phyloP scores from a whole-genome alignment of 352 stramenopile species.

The Pythium plurisporium region DNA sequence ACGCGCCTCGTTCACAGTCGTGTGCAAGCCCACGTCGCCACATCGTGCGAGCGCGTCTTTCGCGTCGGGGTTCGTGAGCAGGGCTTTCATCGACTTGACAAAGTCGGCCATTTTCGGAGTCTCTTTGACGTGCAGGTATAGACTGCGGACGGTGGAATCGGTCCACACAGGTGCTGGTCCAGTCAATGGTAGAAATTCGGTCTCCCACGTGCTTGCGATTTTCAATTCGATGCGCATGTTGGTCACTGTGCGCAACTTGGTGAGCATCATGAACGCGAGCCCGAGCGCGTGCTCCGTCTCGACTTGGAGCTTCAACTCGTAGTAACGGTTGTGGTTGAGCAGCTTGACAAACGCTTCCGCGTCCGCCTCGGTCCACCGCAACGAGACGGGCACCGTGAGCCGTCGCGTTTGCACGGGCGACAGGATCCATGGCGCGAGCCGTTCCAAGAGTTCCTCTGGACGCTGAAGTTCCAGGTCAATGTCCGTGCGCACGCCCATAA shows the following conservation, averaged over 20 bases:
- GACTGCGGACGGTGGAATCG: neutral
- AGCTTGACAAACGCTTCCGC: neutral
- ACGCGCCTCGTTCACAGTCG: neutral
- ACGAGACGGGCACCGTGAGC: neutral
- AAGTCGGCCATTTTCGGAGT: neutral
- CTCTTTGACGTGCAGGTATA: neutral
- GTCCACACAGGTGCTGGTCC: neutral
- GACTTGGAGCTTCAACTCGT: neutral
- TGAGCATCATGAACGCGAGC: neutral
- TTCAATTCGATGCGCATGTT: neutral
- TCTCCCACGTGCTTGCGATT: neutral
- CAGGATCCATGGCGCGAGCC: neutral
- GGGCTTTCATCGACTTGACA: neutral
- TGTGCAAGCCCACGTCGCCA: neutral
- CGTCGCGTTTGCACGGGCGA: too few species aligned
- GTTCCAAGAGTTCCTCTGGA: too few species aligned
- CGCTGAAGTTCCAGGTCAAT: too few species aligned
- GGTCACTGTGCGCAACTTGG: neutral
- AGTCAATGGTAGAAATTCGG: too few species aligned
- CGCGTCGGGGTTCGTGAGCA: neutral
- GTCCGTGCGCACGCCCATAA: too few species aligned
- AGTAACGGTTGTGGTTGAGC: neutral
- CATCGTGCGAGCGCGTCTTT: neutral
- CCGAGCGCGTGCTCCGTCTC: neutral
- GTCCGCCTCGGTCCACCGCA: neutral